These are phyloP conservation scores for Tagetes erecta DNA, from an alignment of 129 eudicot species.

Conservation along the genomic window DNA sequence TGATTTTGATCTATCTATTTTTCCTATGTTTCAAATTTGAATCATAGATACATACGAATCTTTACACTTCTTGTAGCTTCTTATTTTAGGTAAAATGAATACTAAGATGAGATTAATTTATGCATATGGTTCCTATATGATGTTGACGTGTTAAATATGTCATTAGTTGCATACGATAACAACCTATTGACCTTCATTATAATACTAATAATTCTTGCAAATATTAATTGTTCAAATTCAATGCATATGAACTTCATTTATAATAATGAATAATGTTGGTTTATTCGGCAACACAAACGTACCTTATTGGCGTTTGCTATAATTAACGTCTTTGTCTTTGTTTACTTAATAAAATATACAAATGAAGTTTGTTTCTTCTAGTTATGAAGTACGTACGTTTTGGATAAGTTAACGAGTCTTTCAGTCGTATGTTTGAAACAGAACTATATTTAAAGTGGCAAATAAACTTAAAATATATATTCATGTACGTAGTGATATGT, in stretches of 20 bases:
- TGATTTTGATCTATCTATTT: neutral
- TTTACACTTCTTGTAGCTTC: neutral
- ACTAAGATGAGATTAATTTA: neutral
- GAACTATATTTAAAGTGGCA: neutral
- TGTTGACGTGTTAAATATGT: neutral
- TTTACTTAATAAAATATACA: neutral
- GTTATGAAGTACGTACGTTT: neutral
- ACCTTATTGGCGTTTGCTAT: neutral
- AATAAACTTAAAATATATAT: neutral
- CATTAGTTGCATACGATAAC: neutral
- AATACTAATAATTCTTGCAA: neutral
- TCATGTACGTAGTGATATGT: neutral
- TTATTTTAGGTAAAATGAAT: neutral
- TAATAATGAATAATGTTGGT: neutral
- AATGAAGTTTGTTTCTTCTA: neutral
- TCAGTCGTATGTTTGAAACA: neutral
- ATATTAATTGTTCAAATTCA: conserved; percentile 18
- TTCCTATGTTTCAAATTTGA: neutral
- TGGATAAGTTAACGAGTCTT: neutral
- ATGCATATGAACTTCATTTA: conserved; percentile 17
- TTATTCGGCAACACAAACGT: conserved; percentile 13
- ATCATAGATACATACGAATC: neutral
- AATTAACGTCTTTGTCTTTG: neutral
- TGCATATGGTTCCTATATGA: neutral
- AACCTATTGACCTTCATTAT: conserved; percentile 22